Percentiles rank a stretch among this genome's conserved stretches.
phyloP scores from a whole-genome alignment of 805 yeast species.

The Phaffomyces opuntiae region DNA sequence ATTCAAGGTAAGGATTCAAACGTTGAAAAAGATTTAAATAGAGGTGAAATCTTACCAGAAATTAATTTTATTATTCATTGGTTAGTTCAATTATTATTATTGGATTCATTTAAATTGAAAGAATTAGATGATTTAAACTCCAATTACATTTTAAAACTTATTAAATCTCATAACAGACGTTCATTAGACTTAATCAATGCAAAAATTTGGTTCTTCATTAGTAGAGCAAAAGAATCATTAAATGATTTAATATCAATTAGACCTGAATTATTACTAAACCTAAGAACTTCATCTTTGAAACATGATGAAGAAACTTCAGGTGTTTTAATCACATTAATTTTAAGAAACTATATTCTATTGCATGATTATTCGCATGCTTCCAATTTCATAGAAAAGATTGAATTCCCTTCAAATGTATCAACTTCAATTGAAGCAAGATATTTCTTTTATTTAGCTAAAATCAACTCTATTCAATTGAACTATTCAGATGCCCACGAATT shows the following conservation, averaged over 20 bases:
- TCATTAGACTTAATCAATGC: slow-evolving; percentile 82
- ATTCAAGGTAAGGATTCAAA: slow-evolving; percentile 33
- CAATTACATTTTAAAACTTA: slow-evolving; percentile 36
- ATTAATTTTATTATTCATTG: slow-evolving; percentile 73
- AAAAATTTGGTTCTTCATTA: slow-evolving; percentile 87
- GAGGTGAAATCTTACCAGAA: slow-evolving; percentile 58
- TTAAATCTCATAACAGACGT: slow-evolving; percentile 67
- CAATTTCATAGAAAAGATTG: slow-evolving; percentile 81
- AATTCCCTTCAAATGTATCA: slow-evolving; percentile 79
- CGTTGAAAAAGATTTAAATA: slow-evolving; percentile 19
- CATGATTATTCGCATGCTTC: slow-evolving; percentile 86
- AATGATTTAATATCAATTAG: slow-evolving; percentile 50
- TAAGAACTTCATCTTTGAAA: slow-evolving; percentile 84
- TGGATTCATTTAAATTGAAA: slow-evolving; percentile 50
- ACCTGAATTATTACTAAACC: slow-evolving; percentile 60
- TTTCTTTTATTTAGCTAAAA: slow-evolving; percentile 84
- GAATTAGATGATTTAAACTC: slow-evolving; percentile 48
- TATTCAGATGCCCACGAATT: slow-evolving; percentile 87
- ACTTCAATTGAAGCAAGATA: slow-evolving; percentile 89
- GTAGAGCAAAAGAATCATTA: slow-evolving; percentile 66
- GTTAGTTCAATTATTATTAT: slow-evolving; percentile 66
- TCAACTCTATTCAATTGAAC: slow-evolving; percentile 86
- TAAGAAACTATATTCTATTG: slow-evolving; percentile 69
- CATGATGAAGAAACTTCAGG: slow-evolving; percentile 93
- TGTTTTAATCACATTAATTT: slow-evolving; percentile 71